These are phyloP conservation scores for Gillenia trifoliata DNA, from an alignment of 306 rosid genomes.

Conservation along the genomic window DNA sequence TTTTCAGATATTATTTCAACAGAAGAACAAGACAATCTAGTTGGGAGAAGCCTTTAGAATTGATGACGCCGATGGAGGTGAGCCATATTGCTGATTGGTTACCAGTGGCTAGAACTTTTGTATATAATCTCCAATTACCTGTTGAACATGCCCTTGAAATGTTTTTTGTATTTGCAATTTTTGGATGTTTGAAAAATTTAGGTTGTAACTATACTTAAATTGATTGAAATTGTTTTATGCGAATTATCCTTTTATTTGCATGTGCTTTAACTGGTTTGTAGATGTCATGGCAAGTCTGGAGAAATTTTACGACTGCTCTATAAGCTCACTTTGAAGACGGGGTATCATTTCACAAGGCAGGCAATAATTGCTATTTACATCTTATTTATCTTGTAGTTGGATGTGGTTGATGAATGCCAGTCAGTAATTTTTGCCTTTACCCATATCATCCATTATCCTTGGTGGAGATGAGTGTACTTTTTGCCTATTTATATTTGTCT, in stretches of 20 bases:
- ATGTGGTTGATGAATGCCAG: conserved; percentile 38
- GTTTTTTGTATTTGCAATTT: conserved; percentile 20
- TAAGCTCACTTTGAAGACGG: conserved; percentile 82
- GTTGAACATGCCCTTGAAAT: conserved; percentile 26
- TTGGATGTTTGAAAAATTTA: conserved; percentile 45
- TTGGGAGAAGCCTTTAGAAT: conserved; percentile 96
- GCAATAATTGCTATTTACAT: conserved; percentile 80
- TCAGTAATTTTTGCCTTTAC: conserved; percentile 29
- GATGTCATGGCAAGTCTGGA: conserved; percentile 89
- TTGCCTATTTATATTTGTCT: background rate
- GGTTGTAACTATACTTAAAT: conserved; percentile 45
- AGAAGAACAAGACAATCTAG: conserved; percentile 85
- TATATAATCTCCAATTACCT: conserved; percentile 21
- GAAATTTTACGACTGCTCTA: conserved; percentile 87
- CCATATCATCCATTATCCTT: background rate
- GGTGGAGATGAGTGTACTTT: conserved; percentile 7
- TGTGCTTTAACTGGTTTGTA: conserved; percentile 90
- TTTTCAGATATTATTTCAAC: conserved; percentile 81
- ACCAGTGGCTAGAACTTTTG: conserved; percentile 7
- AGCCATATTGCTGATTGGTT: conserved; percentile 25
- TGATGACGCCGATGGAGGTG: conserved; percentile 99
- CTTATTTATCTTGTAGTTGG: conserved; percentile 32
- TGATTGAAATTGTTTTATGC: conserved; percentile 45
- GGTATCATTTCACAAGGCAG: conserved; percentile 84
- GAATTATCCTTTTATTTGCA: conserved; percentile 79